phyloP scores from a whole-genome alignment of 1,284 basidiomycete genomes.

The Pholiota adiposa region DNA sequence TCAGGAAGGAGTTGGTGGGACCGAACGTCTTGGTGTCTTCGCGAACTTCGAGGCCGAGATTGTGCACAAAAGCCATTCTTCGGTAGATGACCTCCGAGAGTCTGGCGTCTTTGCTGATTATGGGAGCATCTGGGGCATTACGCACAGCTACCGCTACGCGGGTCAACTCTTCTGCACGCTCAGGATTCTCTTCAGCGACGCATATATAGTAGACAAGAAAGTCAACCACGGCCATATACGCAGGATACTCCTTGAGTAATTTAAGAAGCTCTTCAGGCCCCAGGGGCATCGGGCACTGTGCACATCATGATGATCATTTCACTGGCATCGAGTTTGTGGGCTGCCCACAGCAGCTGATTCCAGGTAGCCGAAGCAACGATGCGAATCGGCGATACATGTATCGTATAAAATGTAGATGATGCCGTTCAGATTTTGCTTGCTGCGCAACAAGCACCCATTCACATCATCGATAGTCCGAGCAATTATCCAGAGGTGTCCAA shows the following conservation, averaged over 20 bases:
- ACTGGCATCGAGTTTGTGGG: too few species aligned
- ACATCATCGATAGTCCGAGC: too few species aligned
- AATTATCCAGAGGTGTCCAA: too few species aligned
- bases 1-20: neutral
- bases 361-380: too few species aligned
- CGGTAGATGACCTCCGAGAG: neutral
- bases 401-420: too few species aligned
- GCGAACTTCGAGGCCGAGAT: neutral
- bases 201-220: neutral
- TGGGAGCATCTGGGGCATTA: neutral
- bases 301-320: too few species aligned
- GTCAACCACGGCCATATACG: neutral
- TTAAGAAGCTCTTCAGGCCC: neutral
- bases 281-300: too few species aligned
- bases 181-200: neutral
- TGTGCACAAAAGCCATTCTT: neutral
- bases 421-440: too few species aligned
- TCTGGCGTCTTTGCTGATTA: neutral
- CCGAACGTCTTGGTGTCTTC: neutral
- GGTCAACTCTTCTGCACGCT: neutral
- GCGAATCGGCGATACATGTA: too few species aligned
- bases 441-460: too few species aligned
- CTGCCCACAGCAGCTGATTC: too few species aligned
- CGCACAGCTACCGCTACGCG: neutral
- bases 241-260: neutral